Conservation (phyloP, 176 grass and related monocot genomes). For the Musa schizocarpa region DNA sequence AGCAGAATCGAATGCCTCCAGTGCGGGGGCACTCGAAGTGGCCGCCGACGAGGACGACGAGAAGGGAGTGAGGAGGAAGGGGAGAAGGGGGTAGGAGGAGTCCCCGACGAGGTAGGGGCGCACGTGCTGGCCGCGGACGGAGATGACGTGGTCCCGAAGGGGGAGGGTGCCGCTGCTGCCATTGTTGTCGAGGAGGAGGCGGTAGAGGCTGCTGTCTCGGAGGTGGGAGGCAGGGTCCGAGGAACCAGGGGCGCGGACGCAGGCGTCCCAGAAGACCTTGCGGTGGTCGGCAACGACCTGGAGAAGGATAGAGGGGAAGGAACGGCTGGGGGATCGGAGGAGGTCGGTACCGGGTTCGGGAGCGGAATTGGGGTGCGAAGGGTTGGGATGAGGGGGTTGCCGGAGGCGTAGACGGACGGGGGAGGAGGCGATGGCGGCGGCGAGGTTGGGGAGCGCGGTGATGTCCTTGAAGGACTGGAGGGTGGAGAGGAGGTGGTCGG, state of each 20-base stretch:
- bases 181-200: slow-evolving; percentile 1
- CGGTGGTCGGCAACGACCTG: slow-evolving; percentile 6
- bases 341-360: neutral
- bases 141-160: neutral
- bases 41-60: slow-evolving; percentile 6
- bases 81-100: slow-evolving; percentile 29
- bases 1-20: slow-evolving; percentile 26
- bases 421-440: slow-evolving; percentile 15
- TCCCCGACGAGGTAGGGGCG: slow-evolving; percentile 32
- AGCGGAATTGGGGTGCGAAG: neutral
- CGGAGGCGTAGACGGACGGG: slow-evolving; percentile 6
- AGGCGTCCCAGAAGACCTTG: slow-evolving; percentile 25
- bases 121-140: neutral
- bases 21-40: neutral
- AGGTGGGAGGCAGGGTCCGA: slow-evolving; percentile 21
- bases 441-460: slow-evolving; percentile 8
- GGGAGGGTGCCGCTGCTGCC: neutral
- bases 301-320: slow-evolving; percentile 15
- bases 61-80: slow-evolving; percentile 31
- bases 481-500: slow-evolving; percentile 9
- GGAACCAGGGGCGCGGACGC: slow-evolving; percentile 19
- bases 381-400: neutral
- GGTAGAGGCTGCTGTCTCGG: slow-evolving; percentile 16
- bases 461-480: slow-evolving; percentile 14
- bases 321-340: slow-evolving; percentile 5